Percentiles rank a stretch among this genome's conserved stretches.
Evolutionary conservation across 345 rosid genomes (phyloP).

Genomic region (Citrus australasica): DNA sequence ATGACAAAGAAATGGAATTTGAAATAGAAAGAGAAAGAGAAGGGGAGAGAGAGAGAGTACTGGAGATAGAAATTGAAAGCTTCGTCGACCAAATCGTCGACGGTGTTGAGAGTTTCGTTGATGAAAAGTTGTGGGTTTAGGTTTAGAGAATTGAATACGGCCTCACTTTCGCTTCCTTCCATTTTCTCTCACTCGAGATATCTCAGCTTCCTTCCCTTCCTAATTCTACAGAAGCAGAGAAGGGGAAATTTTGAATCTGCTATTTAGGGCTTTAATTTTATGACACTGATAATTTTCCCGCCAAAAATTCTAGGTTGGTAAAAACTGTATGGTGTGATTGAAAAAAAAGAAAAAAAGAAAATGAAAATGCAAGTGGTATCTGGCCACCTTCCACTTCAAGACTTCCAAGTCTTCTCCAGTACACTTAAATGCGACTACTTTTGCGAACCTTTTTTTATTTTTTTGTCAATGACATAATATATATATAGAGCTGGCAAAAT

Average conservation of each 20-base stretch:
- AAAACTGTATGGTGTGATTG: not conserved
- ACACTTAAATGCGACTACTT: too few species aligned
- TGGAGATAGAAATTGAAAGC: conserved; percentile 57
- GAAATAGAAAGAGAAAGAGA: not conserved
- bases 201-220: not conserved
- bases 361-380: not conserved
- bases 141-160: conserved; percentile 52
- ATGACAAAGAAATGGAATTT: not conserved
- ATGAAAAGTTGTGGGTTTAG: conserved; percentile 71
- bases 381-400: too few species aligned
- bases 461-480: too few species aligned
- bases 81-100: conserved; percentile 57
- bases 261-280: not conserved
- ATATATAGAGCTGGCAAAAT: too few species aligned
- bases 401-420: too few species aligned
- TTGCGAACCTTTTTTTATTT: too few species aligned
- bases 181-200: conserved; percentile 27
- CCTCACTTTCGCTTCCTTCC: conserved; percentile 74
- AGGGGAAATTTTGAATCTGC: not conserved
- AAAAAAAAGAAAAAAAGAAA: too few species aligned
- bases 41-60: conserved; percentile 27
- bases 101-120: conserved; percentile 67
- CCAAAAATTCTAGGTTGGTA: not conserved
- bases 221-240: not conserved
- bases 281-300: not conserved